A percentile compares a stretch with the other conserved stretches of the same genome.
Evolutionary conservation across 2,329 filamentous ascomycete species (phyloP).

Genomic region (Cladosporium halotolerans): DNA sequence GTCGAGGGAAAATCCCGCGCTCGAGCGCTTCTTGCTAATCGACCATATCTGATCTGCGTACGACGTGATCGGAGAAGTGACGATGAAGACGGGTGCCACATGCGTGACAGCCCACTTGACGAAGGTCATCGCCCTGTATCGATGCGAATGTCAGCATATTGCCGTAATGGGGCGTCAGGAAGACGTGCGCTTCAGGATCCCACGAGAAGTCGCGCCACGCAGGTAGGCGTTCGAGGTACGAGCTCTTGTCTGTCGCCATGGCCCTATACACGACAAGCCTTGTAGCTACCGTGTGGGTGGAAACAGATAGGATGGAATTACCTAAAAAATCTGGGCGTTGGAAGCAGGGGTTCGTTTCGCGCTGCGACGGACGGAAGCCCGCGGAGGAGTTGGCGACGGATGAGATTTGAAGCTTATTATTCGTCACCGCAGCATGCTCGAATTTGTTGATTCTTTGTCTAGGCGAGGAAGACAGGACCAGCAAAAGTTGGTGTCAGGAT

Average conservation of each 20-base stretch:
- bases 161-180: not conserved
- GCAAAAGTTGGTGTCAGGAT: not conserved
- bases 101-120: slow-evolving; percentile 30
- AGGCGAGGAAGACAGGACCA: too few species aligned
- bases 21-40: slow-evolving; percentile 54
- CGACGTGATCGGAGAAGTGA: slow-evolving; percentile 57
- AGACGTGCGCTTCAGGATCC: slow-evolving; percentile 8
- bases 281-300: not conserved
- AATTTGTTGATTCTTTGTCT: too few species aligned
- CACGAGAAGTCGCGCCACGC: not conserved
- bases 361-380: slow-evolving; percentile 3
- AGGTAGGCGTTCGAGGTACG: not conserved
- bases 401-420: not conserved
- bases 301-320: slow-evolving; percentile 1
- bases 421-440: slow-evolving; percentile 3
- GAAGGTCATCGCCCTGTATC: slow-evolving; percentile 25
- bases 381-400: not conserved
- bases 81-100: slow-evolving; percentile 40
- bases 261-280: not conserved
- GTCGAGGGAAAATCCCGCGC: slow-evolving; percentile 59
- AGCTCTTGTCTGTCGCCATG: not conserved
- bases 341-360: slow-evolving; percentile 1
- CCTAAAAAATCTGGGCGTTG: slow-evolving; percentile 11
- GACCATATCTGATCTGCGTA: slow-evolving; percentile 62
- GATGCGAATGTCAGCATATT: not conserved